phyloP scores from a whole-genome alignment of 2,329 filamentous ascomycete genomes.

The Cladobotryum mycophilum region DNA sequence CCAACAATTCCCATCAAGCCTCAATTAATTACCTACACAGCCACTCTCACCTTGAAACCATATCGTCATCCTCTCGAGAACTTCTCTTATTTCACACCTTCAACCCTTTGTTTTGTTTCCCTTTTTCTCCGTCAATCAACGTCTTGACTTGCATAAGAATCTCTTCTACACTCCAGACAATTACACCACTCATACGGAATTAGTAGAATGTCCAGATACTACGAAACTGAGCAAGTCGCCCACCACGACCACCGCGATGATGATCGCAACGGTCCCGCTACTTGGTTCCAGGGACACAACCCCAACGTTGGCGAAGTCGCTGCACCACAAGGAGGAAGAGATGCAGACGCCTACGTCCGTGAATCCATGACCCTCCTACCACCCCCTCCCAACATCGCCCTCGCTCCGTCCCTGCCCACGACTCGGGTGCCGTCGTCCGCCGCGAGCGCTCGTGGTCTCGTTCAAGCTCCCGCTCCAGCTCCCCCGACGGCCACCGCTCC shows the following conservation, averaged over 20 bases:
- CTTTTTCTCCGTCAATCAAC: neutral
- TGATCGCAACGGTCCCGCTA: neutral
- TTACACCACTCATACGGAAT: too few relatives aligned
- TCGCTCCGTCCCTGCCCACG: conserved; percentile 27
- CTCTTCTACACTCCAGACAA: neutral
- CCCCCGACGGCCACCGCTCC: conserved; percentile 18
- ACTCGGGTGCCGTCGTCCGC: conserved; percentile 18
- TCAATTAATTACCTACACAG: too few relatives aligned
- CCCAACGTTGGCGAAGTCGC: neutral
- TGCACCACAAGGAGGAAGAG: neutral
- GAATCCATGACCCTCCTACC: conserved; percentile 25
- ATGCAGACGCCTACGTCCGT: conserved; percentile 19
- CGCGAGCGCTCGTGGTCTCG: conserved; percentile 16
- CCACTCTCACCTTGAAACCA: too few relatives aligned
- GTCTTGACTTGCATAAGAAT: neutral
- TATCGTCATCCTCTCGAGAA: too few relatives aligned
- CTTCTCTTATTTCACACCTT: too few relatives aligned
- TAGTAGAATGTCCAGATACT: conserved; percentile 18
- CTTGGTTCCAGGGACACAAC: neutral
- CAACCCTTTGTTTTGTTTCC: too few relatives aligned
- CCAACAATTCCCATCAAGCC: too few relatives aligned
- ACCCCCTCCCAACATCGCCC: conserved; percentile 21
- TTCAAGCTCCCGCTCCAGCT: conserved; percentile 18
- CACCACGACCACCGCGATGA: conserved; percentile 22
- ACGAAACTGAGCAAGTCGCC: conserved; percentile 24